A percentile compares a stretch with the other conserved stretches of the same genome.
Evolutionary conservation across 306 rosid genomes (phyloP).

Genomic region (Cotoneaster glaucophyllus): DNA sequence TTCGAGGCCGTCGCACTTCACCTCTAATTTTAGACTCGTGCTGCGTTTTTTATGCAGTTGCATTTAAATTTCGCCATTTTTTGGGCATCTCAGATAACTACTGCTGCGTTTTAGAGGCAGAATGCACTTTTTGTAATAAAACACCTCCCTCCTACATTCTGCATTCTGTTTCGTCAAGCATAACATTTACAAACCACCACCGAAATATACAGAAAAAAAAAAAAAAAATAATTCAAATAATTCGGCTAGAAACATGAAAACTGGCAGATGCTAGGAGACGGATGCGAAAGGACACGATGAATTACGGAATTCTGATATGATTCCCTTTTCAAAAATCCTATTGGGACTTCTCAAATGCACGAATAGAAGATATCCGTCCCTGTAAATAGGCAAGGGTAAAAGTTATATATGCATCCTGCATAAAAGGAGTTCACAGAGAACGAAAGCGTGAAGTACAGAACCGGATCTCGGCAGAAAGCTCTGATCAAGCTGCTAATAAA

Average conservation of each 20-base stretch:
- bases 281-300: too few species aligned
- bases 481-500: background rate
- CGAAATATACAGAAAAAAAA: background rate
- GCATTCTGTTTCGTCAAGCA: too few species aligned
- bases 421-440: background rate
- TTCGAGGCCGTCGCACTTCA: background rate
- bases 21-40: background rate
- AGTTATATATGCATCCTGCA: background rate
- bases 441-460: background rate
- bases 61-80: too few species aligned
- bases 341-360: too few species aligned
- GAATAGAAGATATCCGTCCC: too few species aligned
- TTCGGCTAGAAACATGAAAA: background rate
- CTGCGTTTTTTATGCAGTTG: background rate
- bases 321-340: too few species aligned
- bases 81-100: too few species aligned
- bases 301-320: too few species aligned
- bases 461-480: background rate
- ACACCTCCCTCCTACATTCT: too few species aligned
- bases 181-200: background rate
- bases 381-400: background rate
- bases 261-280: background rate
- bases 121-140: too few species aligned
- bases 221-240: background rate
- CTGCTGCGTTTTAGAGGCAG: too few species aligned